These are phyloP conservation scores for Sporothrix mexicana DNA, from an alignment of 2,329 filamentous ascomycete genomes.

Conservation along the genomic window DNA sequence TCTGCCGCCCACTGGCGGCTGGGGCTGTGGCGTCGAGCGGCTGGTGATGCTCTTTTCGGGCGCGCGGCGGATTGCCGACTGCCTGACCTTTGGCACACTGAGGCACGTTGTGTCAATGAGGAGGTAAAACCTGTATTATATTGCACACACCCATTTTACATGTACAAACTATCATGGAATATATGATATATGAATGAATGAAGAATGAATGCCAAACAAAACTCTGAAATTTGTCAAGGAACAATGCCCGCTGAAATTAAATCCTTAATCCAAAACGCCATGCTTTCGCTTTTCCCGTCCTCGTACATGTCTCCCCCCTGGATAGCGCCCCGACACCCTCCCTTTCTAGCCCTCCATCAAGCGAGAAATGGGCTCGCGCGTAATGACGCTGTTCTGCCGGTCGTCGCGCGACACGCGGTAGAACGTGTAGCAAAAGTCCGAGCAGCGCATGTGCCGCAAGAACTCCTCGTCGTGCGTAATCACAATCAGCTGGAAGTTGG, in stretches of 20 bases:
- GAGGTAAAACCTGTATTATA: slow-evolving; percentile 24
- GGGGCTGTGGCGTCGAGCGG: slow-evolving; percentile 92
- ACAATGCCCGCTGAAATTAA: background rate
- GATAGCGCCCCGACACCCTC: too few species aligned
- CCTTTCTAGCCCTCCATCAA: slow-evolving; percentile 45
- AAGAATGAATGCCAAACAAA: slow-evolving; percentile 8
- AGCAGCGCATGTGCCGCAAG: slow-evolving; percentile 87
- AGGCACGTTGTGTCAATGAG: slow-evolving; percentile 62
- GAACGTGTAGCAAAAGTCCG: slow-evolving; percentile 91
- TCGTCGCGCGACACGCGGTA: slow-evolving; percentile 84
- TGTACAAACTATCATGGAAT: slow-evolving; percentile 12
- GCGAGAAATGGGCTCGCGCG: slow-evolving; percentile 66
- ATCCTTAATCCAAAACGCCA: background rate
- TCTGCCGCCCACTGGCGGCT: slow-evolving; percentile 93
- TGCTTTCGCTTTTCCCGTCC: background rate
- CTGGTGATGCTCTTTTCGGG: slow-evolving; percentile 90
- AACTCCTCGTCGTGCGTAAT: slow-evolving; percentile 99
- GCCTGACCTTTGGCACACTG: slow-evolving; percentile 86
- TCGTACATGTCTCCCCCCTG: background rate
- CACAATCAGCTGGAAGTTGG: slow-evolving; percentile 96
- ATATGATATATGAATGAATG: slow-evolving; percentile 6
- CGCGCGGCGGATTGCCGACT: slow-evolving; percentile 78
- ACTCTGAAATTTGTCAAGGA: background rate
- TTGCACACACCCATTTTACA: slow-evolving; percentile 15
- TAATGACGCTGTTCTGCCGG: slow-evolving; percentile 86